A percentile compares a stretch with the other conserved stretches of the same genome.
Conservation (phyloP, 148 eudicot genomes). For the Cornus florida region DNA sequence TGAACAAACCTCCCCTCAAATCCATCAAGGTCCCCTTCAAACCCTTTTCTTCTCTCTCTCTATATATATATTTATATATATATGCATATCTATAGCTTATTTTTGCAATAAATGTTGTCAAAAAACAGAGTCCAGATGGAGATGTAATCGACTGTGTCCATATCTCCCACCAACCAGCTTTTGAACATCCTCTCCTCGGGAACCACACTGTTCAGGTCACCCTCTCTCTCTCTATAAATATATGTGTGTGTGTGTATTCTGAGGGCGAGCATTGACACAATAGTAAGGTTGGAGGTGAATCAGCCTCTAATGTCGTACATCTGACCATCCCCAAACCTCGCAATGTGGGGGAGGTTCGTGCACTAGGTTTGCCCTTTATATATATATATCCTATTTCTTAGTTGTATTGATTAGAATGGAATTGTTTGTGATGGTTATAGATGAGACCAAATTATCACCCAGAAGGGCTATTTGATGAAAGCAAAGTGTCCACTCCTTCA, state of each 20-base stretch:
- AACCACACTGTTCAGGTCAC: constrained; percentile 73
- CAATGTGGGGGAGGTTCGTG: too few relatives aligned
- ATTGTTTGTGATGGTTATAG: constrained; percentile 24
- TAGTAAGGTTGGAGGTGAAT: too few relatives aligned
- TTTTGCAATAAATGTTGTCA: background rate
- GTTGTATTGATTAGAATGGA: background rate
- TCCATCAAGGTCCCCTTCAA: constrained; percentile 53
- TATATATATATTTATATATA: background rate
- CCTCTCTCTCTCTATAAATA: background rate
- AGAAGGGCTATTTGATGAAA: constrained; percentile 50
- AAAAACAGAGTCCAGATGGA: constrained; percentile 84
- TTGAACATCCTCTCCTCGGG: constrained; percentile 73
- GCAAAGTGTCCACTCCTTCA: constrained; percentile 21
- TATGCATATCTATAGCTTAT: background rate
- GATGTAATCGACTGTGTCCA: constrained; percentile 79
- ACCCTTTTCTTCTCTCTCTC: background rate
- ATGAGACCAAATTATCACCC: constrained; percentile 83
- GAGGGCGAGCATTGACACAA: too few relatives aligned
- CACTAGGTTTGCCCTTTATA: too few relatives aligned
- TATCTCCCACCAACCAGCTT: constrained; percentile 75
- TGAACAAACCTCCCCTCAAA: constrained; percentile 66
- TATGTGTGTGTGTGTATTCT: too few relatives aligned
- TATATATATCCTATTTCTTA: background rate
- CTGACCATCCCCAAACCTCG: too few relatives aligned
- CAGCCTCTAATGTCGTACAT: too few relatives aligned